Conservation (phyloP, 495 filamentous ascomycete genomes). For the Evansstolkia leycettana region DNA sequence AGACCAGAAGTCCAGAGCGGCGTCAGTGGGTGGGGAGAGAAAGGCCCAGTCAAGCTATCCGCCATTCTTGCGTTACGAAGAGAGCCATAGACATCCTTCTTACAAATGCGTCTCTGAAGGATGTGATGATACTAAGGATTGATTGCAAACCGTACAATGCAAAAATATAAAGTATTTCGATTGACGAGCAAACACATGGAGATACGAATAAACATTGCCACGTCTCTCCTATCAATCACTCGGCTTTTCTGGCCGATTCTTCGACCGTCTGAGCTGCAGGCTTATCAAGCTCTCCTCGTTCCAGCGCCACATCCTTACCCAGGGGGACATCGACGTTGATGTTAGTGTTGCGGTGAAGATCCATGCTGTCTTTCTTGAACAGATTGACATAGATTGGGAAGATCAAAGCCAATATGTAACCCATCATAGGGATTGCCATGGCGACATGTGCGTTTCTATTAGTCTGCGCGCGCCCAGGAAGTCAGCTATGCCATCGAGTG, state of each 20-base stretch:
- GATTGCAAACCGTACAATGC: too few species aligned
- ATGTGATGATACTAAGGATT: too few species aligned
- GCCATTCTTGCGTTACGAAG: slow-evolving; percentile 54
- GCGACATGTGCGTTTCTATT: slow-evolving; percentile 16
- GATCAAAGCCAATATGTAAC: slow-evolving; percentile 28
- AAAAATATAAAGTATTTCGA: too few species aligned
- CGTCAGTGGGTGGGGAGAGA: slow-evolving; percentile 68
- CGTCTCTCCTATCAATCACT: too few species aligned
- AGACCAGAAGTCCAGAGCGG: slow-evolving; percentile 62
- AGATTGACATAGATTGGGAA: slow-evolving; percentile 38
- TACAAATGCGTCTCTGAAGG: too few species aligned
- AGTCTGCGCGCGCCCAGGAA: background rate
- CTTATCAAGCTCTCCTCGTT: slow-evolving; percentile 6
- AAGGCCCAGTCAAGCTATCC: slow-evolving; percentile 51
- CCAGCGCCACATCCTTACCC: slow-evolving; percentile 8
- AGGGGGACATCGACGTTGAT: slow-evolving; percentile 12
- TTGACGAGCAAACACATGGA: too few species aligned
- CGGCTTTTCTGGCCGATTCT: background rate
- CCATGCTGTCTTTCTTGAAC: slow-evolving; percentile 31
- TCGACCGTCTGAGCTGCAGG: slow-evolving; percentile 4
- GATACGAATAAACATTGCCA: too few species aligned
- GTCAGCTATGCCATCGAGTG: too few species aligned
- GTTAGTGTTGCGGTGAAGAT: slow-evolving; percentile 31
- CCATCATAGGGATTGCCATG: slow-evolving; percentile 30
- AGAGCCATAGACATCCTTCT: slow-evolving; percentile 13